A percentile compares a stretch with the other conserved stretches of the same genome.
Conservation (phyloP, 805 yeast genomes). For the Spathaspora girioi region DNA sequence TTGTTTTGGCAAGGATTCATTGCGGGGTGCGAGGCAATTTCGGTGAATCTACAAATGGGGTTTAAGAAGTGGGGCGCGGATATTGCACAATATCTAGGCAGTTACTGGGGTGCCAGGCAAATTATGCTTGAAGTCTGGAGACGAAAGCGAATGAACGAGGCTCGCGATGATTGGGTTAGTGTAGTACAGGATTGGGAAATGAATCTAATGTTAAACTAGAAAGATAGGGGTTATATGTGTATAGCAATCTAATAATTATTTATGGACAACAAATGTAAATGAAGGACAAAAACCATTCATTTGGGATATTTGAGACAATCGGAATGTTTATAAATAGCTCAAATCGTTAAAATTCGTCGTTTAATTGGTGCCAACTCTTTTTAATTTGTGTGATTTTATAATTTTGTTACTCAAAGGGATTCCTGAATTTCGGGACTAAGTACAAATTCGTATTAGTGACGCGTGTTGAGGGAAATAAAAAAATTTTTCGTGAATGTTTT, state of each 20-base stretch:
- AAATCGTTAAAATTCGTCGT: too few species aligned
- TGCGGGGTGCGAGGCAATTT: conserved; percentile 77
- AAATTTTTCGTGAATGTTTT: not conserved
- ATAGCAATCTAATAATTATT: too few species aligned
- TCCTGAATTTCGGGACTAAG: too few species aligned
- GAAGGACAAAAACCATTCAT: not conserved
- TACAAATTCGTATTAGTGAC: not conserved
- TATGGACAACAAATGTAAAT: not conserved
- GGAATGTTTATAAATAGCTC: too few species aligned
- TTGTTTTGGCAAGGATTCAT: conserved; percentile 87
- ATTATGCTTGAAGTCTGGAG: conserved; percentile 86
- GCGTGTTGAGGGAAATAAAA: not conserved
- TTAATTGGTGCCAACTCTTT: too few species aligned
- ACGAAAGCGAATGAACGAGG: conserved; percentile 57
- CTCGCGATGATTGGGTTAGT: conserved; percentile 69
- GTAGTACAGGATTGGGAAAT: conserved; percentile 82
- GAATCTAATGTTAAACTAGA: conserved; percentile 65
- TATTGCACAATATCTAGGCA: conserved; percentile 53
- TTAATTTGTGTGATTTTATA: too few species aligned
- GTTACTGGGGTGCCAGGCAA: conserved; percentile 83
- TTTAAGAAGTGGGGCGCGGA: conserved; percentile 74
- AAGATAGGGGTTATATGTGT: not conserved
- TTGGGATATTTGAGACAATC: too few species aligned
- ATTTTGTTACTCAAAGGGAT: too few species aligned
- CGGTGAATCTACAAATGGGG: conserved; percentile 54